phyloP scores from a whole-genome alignment of 257 asterid genomes.

The Salvia splendens region DNA sequence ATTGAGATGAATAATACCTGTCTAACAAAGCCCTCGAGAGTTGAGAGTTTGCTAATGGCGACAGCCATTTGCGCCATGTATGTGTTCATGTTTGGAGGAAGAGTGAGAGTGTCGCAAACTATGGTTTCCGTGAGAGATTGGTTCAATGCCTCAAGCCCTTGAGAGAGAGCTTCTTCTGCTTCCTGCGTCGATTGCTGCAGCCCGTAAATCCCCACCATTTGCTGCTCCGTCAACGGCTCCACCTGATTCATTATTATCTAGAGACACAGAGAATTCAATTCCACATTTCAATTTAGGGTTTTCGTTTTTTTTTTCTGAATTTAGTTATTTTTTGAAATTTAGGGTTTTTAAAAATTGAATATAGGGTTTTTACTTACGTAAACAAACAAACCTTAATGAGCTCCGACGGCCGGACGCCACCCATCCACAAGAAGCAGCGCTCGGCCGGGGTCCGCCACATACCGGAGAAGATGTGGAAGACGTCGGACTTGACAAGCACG shows the following conservation, averaged over 20 bases:
- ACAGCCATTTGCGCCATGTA: conserved; percentile 68
- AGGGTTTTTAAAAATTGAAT: too few relatives aligned
- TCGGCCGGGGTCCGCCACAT: conserved; percentile 87
- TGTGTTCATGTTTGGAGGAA: conserved; percentile 47
- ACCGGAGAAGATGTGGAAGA: conserved; percentile 76
- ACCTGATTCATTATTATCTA: conserved; percentile 54
- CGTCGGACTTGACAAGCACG: conserved; percentile 56
- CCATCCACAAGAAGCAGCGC: conserved; percentile 87
- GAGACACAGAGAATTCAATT: neutral
- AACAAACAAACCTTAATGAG: conserved; percentile 60
- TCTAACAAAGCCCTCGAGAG: conserved; percentile 55
- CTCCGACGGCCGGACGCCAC: conserved; percentile 84
- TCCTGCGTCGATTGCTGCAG: conserved; percentile 64
- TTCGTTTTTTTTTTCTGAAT: too few relatives aligned
- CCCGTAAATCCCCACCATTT: conserved; percentile 53
- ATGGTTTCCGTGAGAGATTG: conserved; percentile 56
- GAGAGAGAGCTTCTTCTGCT: conserved; percentile 69
- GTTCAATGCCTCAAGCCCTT: conserved; percentile 55
- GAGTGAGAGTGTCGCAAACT: conserved; percentile 49
- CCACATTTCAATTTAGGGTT: too few relatives aligned
- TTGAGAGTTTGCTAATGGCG: conserved; percentile 61
- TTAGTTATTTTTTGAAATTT: too few relatives aligned
- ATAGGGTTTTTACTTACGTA: neutral
- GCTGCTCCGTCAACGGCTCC: conserved; percentile 72
- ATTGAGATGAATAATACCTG: conserved; percentile 47